phyloP scores from a whole-genome alignment of 345 rosid genomes.

The Corymbia maculata region DNA sequence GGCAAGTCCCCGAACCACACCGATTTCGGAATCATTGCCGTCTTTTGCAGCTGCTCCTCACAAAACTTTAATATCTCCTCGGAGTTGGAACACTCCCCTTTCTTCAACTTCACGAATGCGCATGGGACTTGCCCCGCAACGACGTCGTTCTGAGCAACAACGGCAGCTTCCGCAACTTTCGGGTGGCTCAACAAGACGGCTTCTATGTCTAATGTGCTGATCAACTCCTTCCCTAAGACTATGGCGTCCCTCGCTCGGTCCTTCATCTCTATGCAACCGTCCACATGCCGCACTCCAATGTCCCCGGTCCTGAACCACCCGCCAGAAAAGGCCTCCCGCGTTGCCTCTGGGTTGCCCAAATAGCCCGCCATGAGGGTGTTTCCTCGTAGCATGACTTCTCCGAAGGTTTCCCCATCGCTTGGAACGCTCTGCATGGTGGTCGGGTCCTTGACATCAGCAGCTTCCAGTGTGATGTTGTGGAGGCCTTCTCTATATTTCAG shows the following conservation, averaged over 20 bases:
- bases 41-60: slow-evolving; percentile 2
- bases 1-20: slow-evolving; percentile 40
- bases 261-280: slow-evolving; percentile 47
- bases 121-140: slow-evolving; percentile 16
- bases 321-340: slow-evolving; percentile 33
- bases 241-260: slow-evolving; percentile 42
- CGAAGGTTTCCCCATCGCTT: slow-evolving; percentile 39
- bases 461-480: slow-evolving; percentile 19
- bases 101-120: slow-evolving; percentile 41
- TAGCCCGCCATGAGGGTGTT: slow-evolving; percentile 53
- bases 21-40: slow-evolving; percentile 21
- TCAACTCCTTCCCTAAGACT: neutral
- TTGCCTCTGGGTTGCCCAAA: slow-evolving; percentile 27
- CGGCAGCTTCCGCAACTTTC: slow-evolving; percentile 28
- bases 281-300: slow-evolving; percentile 30
- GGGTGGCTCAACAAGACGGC: slow-evolving; percentile 25
- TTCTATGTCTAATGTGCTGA: slow-evolving; percentile 45
- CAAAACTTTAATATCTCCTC: slow-evolving; percentile 29
- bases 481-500: slow-evolving; percentile 10
- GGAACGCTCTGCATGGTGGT: slow-evolving; percentile 35
- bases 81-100: slow-evolving; percentile 8
- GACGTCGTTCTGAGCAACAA: slow-evolving; percentile 3
- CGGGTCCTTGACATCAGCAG: slow-evolving; percentile 46
- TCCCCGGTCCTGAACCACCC: slow-evolving; percentile 72
- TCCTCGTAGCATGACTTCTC: slow-evolving; percentile 52